Evolutionary conservation across 768 basidiomycete species (phyloP).

Genomic region (Boletales sp.): DNA sequence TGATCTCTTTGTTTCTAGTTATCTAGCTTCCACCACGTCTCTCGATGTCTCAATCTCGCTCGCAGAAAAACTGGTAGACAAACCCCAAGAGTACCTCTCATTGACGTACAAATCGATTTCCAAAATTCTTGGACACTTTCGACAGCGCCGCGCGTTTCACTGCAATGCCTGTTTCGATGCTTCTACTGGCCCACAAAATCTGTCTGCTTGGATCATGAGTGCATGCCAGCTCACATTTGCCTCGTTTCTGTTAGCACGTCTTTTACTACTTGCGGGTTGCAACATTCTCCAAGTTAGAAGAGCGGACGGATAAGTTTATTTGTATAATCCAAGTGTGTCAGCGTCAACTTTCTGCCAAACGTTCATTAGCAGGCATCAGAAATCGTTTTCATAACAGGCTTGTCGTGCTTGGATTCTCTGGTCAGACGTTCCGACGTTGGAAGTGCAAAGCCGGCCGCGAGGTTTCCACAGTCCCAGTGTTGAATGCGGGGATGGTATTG

Average conservation of each 20-base stretch:
- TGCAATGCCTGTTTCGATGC: conserved; percentile 28
- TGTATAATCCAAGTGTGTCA: conserved; percentile 30
- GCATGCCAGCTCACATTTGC: conserved; percentile 49
- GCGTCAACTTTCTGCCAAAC: conserved; percentile 9
- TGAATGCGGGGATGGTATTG: conserved; percentile 99
- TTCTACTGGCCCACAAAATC: conserved; percentile 21
- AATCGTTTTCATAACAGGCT: conserved; percentile 40
- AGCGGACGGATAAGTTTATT: conserved; percentile 22
- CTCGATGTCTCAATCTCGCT: no score
- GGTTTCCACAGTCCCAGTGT: conserved; percentile 91
- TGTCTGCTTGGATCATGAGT: conserved; percentile 40
- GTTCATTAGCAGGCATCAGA: conserved; percentile 34
- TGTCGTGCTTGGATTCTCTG: conserved; percentile 45
- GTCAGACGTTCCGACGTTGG: conserved; percentile 93
- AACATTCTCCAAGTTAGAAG: conserved; percentile 12
- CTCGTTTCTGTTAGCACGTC: conserved; percentile 29
- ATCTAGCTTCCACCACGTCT: no score
- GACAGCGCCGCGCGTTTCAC: conserved; percentile 38
- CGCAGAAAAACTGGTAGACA: neutral
- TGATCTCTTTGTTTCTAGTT: no score
- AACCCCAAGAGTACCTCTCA: no score
- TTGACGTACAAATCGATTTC: no score
- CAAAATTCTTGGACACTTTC: conserved; percentile 38
- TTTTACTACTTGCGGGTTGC: neutral
- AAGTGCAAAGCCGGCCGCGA: conserved; percentile 87